phyloP scores from a whole-genome alignment of 495 filamentous ascomycete species.

The Tuber calosporum region DNA sequence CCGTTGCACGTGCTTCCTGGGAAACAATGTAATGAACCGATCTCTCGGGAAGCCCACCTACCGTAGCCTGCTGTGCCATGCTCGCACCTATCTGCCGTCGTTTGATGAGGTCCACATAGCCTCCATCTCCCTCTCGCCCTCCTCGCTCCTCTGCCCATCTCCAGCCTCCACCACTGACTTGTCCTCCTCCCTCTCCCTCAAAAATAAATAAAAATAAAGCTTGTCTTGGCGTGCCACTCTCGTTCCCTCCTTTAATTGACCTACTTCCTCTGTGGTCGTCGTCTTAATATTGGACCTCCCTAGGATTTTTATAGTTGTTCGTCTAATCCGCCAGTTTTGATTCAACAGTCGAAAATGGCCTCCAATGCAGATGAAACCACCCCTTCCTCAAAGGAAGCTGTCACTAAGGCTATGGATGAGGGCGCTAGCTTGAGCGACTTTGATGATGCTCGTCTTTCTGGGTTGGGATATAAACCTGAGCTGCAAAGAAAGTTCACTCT shows the following conservation, averaged over 20 bases:
- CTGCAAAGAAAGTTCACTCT: slow-evolving; percentile 34
- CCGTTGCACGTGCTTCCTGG: background rate
- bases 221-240: background rate
- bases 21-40: background rate
- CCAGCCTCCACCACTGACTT: background rate
- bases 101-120: background rate
- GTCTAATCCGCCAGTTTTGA: background rate
- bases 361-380: background rate
- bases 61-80: background rate
- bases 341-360: background rate
- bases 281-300: background rate
- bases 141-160: background rate
- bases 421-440: background rate
- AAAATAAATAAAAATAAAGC: background rate
- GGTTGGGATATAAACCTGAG: slow-evolving; percentile 33
- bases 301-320: background rate
- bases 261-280: background rate
- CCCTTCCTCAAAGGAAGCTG: background rate
- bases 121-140: background rate
- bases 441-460: slow-evolving; percentile 25
- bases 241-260: background rate
- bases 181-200: background rate
- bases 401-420: background rate
- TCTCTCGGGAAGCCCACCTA: background rate
- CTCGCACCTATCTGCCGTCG: background rate